Evolutionary conservation across 768 basidiomycete genomes (phyloP).

Genomic region (Xerocomus brunneocitrinus): DNA sequence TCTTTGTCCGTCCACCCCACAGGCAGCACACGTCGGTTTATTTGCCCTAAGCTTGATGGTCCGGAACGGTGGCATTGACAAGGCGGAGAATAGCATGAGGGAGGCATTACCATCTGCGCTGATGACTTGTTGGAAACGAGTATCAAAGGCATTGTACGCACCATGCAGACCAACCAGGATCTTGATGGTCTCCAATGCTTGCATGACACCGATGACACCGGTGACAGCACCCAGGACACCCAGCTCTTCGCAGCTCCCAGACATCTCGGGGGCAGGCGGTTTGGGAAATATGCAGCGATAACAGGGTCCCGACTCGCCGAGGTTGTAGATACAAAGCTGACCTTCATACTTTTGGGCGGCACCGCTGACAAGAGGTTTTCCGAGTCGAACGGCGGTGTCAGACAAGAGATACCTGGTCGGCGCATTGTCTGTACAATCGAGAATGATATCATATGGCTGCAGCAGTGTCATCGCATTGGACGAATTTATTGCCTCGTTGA

Average conservation of each 20-base stretch:
- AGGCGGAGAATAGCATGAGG: constrained; percentile 70
- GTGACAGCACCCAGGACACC: constrained; percentile 88
- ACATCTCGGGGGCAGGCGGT: constrained; percentile 58
- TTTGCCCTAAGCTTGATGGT: constrained; percentile 75
- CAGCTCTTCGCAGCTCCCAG: constrained; percentile 81
- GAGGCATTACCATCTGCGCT: constrained; percentile 53
- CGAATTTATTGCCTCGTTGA: constrained; percentile 50
- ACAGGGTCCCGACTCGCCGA: constrained; percentile 71
- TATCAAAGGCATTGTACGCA: constrained; percentile 24
- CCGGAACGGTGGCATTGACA: constrained; percentile 69
- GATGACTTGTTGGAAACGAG: not conserved
- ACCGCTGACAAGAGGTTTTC: constrained; percentile 85
- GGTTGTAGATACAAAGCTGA: constrained; percentile 74
- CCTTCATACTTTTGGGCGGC: constrained; percentile 87
- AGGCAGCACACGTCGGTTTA: constrained; percentile 70
- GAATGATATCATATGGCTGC: constrained; percentile 62
- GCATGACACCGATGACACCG: constrained; percentile 83
- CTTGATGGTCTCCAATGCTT: constrained; percentile 87
- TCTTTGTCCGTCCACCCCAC: constrained; percentile 50
- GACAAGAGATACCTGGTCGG: constrained; percentile 91
- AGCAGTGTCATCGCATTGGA: constrained; percentile 64
- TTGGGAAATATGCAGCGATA: constrained; percentile 92
- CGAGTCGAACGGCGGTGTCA: constrained; percentile 70
- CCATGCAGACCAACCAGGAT: constrained; percentile 66
- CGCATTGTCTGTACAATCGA: constrained; percentile 95